Percentiles rank a stretch among this genome's conserved stretches.
These are phyloP conservation scores for Macadamia tetraphylla DNA, from an alignment of 164 flowering plant species.

Conservation along the genomic window DNA sequence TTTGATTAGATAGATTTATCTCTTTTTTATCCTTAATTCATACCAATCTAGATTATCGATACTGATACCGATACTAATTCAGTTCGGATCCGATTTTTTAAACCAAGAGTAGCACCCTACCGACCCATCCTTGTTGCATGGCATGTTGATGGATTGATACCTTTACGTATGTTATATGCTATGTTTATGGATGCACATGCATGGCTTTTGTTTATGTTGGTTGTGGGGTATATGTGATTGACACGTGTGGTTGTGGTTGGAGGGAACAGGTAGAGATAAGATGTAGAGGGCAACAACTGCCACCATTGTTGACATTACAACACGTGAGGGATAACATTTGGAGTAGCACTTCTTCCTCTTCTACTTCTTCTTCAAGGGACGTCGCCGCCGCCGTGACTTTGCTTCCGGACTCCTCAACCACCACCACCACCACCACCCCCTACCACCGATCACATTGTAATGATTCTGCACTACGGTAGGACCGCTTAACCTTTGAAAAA, in stretches of 20 bases:
- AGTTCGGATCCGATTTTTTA: too few species aligned
- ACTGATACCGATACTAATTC: too few species aligned
- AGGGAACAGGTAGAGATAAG: conserved; percentile 63
- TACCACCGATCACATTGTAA: conserved; percentile 60
- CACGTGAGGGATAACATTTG: conserved; percentile 80
- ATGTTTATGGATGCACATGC: not conserved
- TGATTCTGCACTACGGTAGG: conserved; percentile 64
- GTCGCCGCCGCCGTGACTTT: conserved; percentile 27
- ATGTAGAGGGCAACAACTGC: conserved; percentile 75
- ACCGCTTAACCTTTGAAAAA: not conserved
- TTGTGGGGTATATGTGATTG: not conserved
- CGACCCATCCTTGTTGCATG: too few species aligned
- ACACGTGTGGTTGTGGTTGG: not conserved
- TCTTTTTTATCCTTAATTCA: too few species aligned
- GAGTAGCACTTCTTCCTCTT: conserved; percentile 16
- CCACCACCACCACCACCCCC: conserved; percentile 75
- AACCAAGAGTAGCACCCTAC: too few species aligned
- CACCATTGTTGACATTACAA: conserved; percentile 63
- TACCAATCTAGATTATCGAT: too few species aligned
- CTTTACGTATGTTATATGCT: too few species aligned
- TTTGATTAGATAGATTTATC: too few species aligned
- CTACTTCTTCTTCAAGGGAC: conserved; percentile 17
- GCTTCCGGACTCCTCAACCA: conserved; percentile 51
- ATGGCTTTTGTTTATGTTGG: too few species aligned
- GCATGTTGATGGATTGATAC: too few species aligned